These are phyloP conservation scores for Jaltomata sinuosa DNA, from an alignment of 257 asterid species.

Conservation along the genomic window DNA sequence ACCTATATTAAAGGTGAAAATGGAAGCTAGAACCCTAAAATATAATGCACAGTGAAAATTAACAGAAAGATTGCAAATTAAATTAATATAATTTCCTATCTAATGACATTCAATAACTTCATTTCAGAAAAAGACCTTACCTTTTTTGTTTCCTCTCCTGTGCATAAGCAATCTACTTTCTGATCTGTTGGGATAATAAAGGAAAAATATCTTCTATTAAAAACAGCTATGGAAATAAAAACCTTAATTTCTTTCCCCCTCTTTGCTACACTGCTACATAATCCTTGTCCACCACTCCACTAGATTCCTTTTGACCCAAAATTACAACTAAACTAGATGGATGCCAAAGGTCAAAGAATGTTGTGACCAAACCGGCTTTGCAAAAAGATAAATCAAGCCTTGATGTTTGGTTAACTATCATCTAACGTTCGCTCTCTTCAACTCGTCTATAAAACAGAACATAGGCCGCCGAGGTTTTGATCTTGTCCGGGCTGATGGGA, in stretches of 20 bases:
- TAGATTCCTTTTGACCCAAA: not conserved
- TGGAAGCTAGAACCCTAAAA: not conserved
- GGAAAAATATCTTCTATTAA: not conserved
- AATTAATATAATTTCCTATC: conserved; percentile 1
- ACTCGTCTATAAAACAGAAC: conserved; percentile 78
- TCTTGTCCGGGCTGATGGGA: conserved; percentile 62
- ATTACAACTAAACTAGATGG: conserved; percentile 11
- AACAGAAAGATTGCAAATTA: not conserved
- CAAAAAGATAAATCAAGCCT: conserved; percentile 15
- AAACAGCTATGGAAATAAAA: not conserved
- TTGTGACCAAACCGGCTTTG: conserved; percentile 11
- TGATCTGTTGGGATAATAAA: conserved; percentile 1
- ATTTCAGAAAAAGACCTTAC: not conserved
- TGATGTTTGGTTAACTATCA: conserved; percentile 18
- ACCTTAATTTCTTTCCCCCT: not conserved
- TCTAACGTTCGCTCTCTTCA: conserved; percentile 34
- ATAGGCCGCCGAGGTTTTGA: conserved; percentile 85
- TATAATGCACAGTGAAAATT: not conserved
- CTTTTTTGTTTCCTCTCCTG: not conserved
- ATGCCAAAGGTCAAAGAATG: conserved; percentile 35
- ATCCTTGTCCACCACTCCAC: not conserved
- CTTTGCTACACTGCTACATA: not conserved
- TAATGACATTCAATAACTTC: not conserved
- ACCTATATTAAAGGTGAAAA: not conserved
- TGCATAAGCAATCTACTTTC: conserved; percentile 3